Base-by-base conservation (phyloP, 257 asterid genomes). In the Nicotiana noctiflora region DNA sequence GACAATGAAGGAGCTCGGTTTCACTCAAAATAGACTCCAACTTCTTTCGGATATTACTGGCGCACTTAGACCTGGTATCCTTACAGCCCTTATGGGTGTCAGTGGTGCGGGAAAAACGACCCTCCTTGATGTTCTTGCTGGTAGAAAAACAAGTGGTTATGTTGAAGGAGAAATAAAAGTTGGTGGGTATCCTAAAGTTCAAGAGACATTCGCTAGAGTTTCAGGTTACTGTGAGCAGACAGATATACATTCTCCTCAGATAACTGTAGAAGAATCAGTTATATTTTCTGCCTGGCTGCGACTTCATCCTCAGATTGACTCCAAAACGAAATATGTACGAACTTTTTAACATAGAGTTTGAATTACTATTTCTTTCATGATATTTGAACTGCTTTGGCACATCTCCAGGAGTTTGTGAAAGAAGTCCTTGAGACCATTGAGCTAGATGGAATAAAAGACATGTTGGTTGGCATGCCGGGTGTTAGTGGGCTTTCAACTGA, bases 21-120 rank as follows among this genome's bases (percentile, higher is more conserved):
- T 82, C 78, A 64, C 87, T 17, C 70, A 87, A 57, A 86, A 89
- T 66, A 87, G 64, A 66, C 87, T 90, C 27, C 89, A 83, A 55
- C 90, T 90, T 78, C 93, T 90, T 70, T 23, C 79, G 52, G 91
- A 87, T 56, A 87, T 90, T 10, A 86, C 90, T 1, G 93, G 91
- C 51, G 81, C 93, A 61, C 81, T 90, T 37, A 86, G 90, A 60
- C 93, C 93, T n/a, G 93, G 93, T 53, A 84, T 90, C 55, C 90
- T 90, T 18, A 89, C 93, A 23, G 93, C 93, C 40, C 87, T 90
- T 31, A 90, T 88, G 92, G 93, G 93, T 27, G 90, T 90, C 55
- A 88, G 87, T 81, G 93, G 93, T 76, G 92, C 93, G 13, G 93
- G 93, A 6, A 90, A 90, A 87, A 90, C 93, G 1, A 90, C 92